These are phyloP conservation scores for Mortierella sp. DNA, from an alignment of 371 early-diverging fungal genomes.

Conservation along the genomic window DNA sequence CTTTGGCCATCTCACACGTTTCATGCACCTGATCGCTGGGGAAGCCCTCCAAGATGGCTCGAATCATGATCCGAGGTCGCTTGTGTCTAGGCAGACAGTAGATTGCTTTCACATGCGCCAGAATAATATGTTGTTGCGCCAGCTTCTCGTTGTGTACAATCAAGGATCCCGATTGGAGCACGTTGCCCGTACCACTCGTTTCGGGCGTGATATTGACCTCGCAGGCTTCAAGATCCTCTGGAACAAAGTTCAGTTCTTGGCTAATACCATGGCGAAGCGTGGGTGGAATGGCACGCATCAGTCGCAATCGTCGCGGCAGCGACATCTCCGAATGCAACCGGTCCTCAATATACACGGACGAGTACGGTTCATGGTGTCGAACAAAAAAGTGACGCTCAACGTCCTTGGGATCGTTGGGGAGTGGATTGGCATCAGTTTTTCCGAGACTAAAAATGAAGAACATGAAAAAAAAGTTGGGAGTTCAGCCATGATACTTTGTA, in stretches of 20 bases:
- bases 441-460: background rate
- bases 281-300: conserved; percentile 22
- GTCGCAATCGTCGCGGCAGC: conserved; percentile 12
- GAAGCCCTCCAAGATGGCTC: conserved; percentile 22
- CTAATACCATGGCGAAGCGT: conserved; percentile 21
- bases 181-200: background rate
- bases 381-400: conserved; percentile 16
- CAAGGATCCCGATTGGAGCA: background rate
- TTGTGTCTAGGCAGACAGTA: conserved; percentile 21
- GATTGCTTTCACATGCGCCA: conserved; percentile 33
- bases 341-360: conserved; percentile 30
- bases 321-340: conserved; percentile 22
- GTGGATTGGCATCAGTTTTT: background rate
- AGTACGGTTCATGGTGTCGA: conserved; percentile 14
- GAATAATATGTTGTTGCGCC: conserved; percentile 17
- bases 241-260: conserved; percentile 21
- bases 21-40: conserved; percentile 1
- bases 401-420: conserved; percentile 2
- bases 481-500: too few relatives aligned
- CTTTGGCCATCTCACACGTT: conserved; percentile 23
- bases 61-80: conserved; percentile 22
- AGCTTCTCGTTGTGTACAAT: conserved; percentile 18
- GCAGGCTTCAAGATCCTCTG: conserved; percentile 8
- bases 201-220: background rate
- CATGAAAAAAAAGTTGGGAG: background rate